Evolutionary conservation across 2,329 filamentous ascomycete species (phyloP), one percentile per base, ranked within the genome.

Genomic region (Trichoderma sp.): DNA sequence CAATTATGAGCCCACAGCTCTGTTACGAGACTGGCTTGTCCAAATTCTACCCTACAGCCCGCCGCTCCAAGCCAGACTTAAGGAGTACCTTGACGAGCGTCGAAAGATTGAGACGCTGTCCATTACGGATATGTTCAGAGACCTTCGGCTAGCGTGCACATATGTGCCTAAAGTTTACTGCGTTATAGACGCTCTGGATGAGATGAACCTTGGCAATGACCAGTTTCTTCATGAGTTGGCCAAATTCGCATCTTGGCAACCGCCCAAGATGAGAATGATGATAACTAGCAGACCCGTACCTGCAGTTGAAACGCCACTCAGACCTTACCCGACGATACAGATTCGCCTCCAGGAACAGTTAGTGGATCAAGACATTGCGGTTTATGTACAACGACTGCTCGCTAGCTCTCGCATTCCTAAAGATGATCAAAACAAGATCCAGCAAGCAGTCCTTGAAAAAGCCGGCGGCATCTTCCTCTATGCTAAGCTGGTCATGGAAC

Each of bases 381-480:
- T 67, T 0, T 87, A 83, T 76, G 82, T 87, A 4, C 62, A 79
- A 4, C 64, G 78, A 45, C 62, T 78, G 0, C 77, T 82, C 0
- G 50, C 29, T 1, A 33, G 45, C 0, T 79, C 77, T 1, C 24
- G 56, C 3, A 66, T 81, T 4, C n/a, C 77, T 7, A 16, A 73
- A 33, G 64, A 77, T 1, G 64, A 81, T 16, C 74, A 75, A 68
- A 3, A n/a, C 8, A 38, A 33, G 4, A 75, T 81, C 66, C 76
- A 71, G 38, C 72, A 81, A 14, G 81, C 83, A 0, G 79, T 87
- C 3, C 81, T 81, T 6, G 82, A 82, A 4, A 78, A 79, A 5
- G 84, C 83, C 0, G 83, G 85, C n/a, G 86, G 86, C 0, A 78
- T 87, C 1, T 88, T 88, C 72, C 80, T 88, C 3, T 87, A 86